A percentile compares a stretch with the other conserved stretches of the same genome.
Evolutionary conservation across 2,329 filamentous ascomycete genomes (phyloP).

Genomic region (Aspergillus brunneoviolaceus): DNA sequence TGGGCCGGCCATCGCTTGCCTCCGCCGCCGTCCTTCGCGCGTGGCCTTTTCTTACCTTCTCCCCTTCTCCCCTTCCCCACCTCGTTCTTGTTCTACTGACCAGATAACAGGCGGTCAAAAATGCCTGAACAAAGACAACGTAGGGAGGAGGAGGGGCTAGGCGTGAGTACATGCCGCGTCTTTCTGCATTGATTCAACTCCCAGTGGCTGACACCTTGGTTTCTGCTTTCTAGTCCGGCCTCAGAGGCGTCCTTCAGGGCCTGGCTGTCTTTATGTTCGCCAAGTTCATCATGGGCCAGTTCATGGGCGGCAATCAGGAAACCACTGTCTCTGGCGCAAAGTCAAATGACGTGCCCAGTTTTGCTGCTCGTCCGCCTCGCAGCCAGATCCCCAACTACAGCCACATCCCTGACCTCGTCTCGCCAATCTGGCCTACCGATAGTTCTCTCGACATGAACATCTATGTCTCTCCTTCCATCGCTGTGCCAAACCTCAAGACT

Average conservation of each 20-base stretch:
- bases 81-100: conserved; percentile 11
- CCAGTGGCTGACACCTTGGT: conserved; percentile 21
- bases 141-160: conserved; percentile 34
- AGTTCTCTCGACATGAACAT: conserved; percentile 78
- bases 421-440: conserved; percentile 83
- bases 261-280: conserved; percentile 60
- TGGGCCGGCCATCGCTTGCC: conserved; percentile 11
- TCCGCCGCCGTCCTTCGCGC: conserved; percentile 8
- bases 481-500: conserved; percentile 62
- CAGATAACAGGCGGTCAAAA: conserved; percentile 19
- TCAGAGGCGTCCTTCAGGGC: conserved; percentile 52
- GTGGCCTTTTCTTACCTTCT: conserved; percentile 18
- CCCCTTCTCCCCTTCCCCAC: conserved; percentile 10
- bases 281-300: conserved; percentile 58
- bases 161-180: conserved; percentile 26
- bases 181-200: conserved; percentile 1
- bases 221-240: conserved; percentile 35
- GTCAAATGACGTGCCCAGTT: conserved; percentile 57
- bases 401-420: conserved; percentile 67
- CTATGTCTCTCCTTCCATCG: conserved; percentile 75
- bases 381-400: conserved; percentile 35
- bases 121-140: conserved; percentile 44
- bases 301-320: conserved; percentile 47
- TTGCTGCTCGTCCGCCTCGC: conserved; percentile 61
- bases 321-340: conserved; percentile 23